Evolutionary conservation across 1,139 yeast species (phyloP), one percentile per base, ranked within the genome.

Genomic region (Blastobotrys aristatus): DNA sequence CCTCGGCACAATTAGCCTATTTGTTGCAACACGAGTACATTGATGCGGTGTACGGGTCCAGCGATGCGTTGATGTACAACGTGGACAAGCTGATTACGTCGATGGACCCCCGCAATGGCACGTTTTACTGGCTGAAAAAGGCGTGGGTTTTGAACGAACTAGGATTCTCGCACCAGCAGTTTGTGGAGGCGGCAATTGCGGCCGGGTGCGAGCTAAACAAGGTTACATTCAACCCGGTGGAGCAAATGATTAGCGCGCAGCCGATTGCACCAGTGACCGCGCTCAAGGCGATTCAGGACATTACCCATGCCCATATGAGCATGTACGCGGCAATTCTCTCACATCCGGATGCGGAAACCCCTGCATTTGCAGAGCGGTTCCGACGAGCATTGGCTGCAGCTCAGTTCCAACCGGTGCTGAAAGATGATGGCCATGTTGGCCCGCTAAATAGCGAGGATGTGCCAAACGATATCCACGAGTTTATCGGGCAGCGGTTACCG

Each of bases 401-500:
- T 38, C 72, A 71, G 42, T 76, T 67, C 57, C 76, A 84, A 67
- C 97, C 97, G 0, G 80, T 89, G 2, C 65, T 89, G 55, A 83
- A 79, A 58, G 68, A 67, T 3, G 76, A 76, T 47, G 97, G 97
- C 29, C 69, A 74, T 46, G 87, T 86, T 14, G 86, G 79, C 53
- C 74, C 86, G 30, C 74, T 72, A 55, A 69, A 62, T 16, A 63
- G 63, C 40, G 65, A 57, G 27, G 58, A 55, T 24, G 73, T 82
- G 26, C 97, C 97, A 4, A 77, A 78, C 53, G 95, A 89, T 63
- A 72, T 87, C 20, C 95, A 87, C 61, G 92, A 84, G 44, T 77
- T 90, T 46, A 75, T 92, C 45, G 89, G 95, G 3, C 90, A 86
- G 63, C 77, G 94, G 60, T 72, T 92, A 47, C 96, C 97, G 1